Evolutionary conservation across 352 stramenopile species (phyloP).

Genomic region (Pythium folliculosum): DNA sequence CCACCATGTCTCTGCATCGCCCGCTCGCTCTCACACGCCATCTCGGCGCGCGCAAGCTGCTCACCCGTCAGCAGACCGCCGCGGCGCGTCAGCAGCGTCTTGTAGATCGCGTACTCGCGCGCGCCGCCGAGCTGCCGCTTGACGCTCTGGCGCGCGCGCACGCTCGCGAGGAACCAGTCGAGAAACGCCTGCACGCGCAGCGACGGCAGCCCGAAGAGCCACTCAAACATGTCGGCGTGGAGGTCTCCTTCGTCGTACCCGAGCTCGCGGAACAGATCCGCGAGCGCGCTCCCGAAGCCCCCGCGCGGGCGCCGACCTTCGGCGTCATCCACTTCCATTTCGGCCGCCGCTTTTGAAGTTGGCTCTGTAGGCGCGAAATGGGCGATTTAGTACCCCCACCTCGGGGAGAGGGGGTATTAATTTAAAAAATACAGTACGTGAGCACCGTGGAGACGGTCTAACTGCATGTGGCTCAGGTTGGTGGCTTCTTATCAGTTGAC

Average conservation of each 20-base stretch:
- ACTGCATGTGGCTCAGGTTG: not conserved
- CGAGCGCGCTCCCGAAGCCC: conserved; percentile 33
- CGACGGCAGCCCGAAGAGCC: conserved; percentile 42
- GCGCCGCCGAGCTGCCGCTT: conserved; percentile 24
- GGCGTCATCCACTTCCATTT: conserved; percentile 14
- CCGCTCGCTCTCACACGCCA: conserved; percentile 20
- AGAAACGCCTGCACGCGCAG: conserved; percentile 48
- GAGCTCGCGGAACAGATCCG: conserved; percentile 37
- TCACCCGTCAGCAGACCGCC: conserved; percentile 26
- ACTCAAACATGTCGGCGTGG: conserved; percentile 36
- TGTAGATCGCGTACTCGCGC: conserved; percentile 36
- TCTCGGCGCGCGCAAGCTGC: conserved; percentile 27
- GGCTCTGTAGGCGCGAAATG: not conserved
- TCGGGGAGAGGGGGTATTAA: not conserved
- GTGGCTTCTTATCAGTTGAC: not conserved
- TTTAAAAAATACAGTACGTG: not conserved
- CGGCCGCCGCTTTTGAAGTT: conserved; percentile 4
- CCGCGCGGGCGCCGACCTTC: not conserved
- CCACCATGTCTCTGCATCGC: conserved; percentile 7
- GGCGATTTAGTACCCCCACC: not conserved
- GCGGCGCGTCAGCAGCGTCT: conserved; percentile 21
- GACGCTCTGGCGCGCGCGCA: conserved; percentile 37
- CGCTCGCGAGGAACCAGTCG: conserved; percentile 40
- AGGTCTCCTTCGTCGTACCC: conserved; percentile 40
- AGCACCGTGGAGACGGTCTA: not conserved